These are phyloP conservation scores for Hemileia vastatrix DNA, from an alignment of 1,284 basidiomycete species.

Conservation along the genomic window DNA sequence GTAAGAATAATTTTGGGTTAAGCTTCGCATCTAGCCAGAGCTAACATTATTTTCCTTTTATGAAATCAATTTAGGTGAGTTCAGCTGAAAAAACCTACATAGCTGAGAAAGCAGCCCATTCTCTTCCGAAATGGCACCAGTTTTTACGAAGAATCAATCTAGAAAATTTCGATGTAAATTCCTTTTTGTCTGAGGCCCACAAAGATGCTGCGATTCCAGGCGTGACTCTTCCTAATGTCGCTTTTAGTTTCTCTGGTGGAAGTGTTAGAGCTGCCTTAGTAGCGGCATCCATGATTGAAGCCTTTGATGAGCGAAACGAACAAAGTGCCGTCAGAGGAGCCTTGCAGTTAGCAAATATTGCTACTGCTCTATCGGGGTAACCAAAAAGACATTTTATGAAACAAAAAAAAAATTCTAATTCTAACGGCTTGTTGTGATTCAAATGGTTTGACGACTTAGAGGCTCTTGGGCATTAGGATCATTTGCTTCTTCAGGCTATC, in stretches of 20 bases:
- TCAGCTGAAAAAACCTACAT: slow-evolving; percentile 6
- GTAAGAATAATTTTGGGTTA: too few species aligned
- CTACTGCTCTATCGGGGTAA: slow-evolving; percentile 17
- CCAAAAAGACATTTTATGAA: neutral
- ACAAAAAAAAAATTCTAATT: neutral
- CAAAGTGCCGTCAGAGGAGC: slow-evolving; percentile 13
- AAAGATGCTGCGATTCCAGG: slow-evolving; percentile 1
- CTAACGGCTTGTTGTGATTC: neutral
- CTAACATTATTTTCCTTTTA: neutral
- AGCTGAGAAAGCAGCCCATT: slow-evolving; percentile 11
- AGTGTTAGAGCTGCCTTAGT: slow-evolving; percentile 7
- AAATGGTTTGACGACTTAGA: neutral
- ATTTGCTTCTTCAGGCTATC: slow-evolving; percentile 20
- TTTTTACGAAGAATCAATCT: slow-evolving; percentile 4
- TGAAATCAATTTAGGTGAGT: neutral
- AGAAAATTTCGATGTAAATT: slow-evolving; percentile 6
- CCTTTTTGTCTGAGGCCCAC: slow-evolving; percentile 6
- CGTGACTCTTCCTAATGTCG: slow-evolving; percentile 12
- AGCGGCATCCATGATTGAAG: slow-evolving; percentile 11
- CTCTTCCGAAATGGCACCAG: slow-evolving; percentile 14
- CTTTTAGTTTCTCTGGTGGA: slow-evolving; percentile 14
- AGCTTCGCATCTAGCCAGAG: neutral
- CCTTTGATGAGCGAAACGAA: slow-evolving; percentile 12
- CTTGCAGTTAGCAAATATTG: slow-evolving; percentile 18
- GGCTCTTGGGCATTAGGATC: slow-evolving; percentile 16